A percentile compares a stretch with the other conserved stretches of the same genome.
These are phyloP conservation scores for Sporothrix dimorphospora DNA, from an alignment of 2,329 filamentous ascomycete species.

Conservation along the genomic window DNA sequence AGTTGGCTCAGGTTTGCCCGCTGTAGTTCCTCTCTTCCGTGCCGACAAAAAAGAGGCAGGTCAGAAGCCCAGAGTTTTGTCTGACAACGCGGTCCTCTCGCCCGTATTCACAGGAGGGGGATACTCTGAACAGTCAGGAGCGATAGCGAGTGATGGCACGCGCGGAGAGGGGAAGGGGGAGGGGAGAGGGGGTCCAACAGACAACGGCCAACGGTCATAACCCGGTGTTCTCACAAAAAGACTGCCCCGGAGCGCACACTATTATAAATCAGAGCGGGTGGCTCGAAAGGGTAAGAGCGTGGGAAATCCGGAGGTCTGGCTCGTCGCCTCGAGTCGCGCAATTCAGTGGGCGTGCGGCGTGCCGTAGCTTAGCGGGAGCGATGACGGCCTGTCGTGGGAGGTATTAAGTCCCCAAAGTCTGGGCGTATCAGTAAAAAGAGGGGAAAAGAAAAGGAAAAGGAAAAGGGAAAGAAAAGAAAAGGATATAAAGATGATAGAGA, in stretches of 20 bases:
- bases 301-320: constrained; percentile 6
- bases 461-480: background rate
- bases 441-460: background rate
- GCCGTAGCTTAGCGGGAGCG: constrained; percentile 15
- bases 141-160: background rate
- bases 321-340: background rate
- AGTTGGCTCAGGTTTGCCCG: background rate
- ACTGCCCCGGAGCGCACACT: constrained; percentile 2
- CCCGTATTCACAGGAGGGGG: background rate
- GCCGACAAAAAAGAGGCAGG: background rate
- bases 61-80: background rate
- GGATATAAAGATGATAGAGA: background rate
- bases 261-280: constrained; percentile 20
- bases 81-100: background rate
- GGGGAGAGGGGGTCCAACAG: background rate
- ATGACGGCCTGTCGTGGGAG: constrained; percentile 11
- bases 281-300: background rate
- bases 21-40: constrained; percentile 6
- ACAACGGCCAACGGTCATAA: constrained; percentile 4
- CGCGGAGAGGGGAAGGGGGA: background rate
- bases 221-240: background rate
- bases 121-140: too few relatives aligned
- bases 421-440: background rate
- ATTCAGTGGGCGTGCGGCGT: constrained; percentile 8
- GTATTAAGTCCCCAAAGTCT: background rate